Base-by-base conservation (phyloP, 1,139 yeast species). In the Yamadazyma conglobata region DNA sequence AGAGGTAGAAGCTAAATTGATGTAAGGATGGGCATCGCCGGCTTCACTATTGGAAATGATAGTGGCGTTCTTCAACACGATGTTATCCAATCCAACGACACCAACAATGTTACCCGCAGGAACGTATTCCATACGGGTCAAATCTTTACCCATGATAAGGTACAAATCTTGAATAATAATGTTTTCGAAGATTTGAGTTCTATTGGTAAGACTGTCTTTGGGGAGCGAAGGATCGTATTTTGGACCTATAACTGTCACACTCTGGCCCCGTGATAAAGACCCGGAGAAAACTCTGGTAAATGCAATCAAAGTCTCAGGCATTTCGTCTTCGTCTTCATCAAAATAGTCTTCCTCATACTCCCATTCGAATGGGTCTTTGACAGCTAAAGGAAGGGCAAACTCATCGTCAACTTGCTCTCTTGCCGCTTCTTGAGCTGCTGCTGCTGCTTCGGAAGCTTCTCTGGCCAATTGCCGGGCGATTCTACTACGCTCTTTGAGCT, bases 101-200 rank as follows among this genome's bases (percentile, higher is more conserved):
- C 97, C 99, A 6, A 87, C 94, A 42, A 93, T 87, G 44, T 85
- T 87, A 20, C 99, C 99, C 2, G 97, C 93, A 2, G 96, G 96
- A 3, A 91, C 96, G 9, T 69, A 71, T 18, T 80, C 72, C 45
- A 93, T 67, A 9, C 87, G 69, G 3, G 88, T 78, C 33, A 91
- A 65, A 39, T 91, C 97, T 40, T 91, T 70, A 10, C 98, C 99
- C 98, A 93, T 93, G 30, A 93, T 68, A 38, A 91, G 62, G 49
- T 76, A 89, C 26, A 93, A 61, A 27, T 81, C 86, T 10, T 82
- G 72, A 19, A 93, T 72, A 32, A 58, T 66, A 10, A 66, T 54
- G 11, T 62, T 60, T 17, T 53, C 43, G 16, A 72, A 62, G 14
- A 79, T 61, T 47, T 82, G 82, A 14, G 55, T 55, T 4, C 35